A percentile compares a stretch with the other conserved stretches of the same genome.
Evolutionary conservation across 179 eudicot species (phyloP).

Genomic region (Nepenthes alata): DNA sequence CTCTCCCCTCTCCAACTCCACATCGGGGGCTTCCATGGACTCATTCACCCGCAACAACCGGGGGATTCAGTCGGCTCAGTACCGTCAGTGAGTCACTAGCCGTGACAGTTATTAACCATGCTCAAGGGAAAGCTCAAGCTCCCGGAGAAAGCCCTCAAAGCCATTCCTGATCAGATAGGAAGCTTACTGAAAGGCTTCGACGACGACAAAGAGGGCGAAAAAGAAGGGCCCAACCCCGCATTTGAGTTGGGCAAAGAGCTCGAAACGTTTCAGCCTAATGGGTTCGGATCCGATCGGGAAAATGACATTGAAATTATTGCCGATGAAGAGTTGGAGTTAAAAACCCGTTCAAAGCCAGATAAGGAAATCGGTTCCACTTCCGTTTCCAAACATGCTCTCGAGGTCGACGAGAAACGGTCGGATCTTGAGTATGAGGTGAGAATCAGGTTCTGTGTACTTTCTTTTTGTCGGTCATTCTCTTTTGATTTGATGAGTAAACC

Average conservation of each 20-base stretch:
- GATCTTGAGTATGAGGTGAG: constrained; percentile 61
- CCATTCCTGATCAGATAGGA: constrained; percentile 17
- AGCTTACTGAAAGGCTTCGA: constrained; percentile 17
- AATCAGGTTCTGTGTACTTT: not conserved
- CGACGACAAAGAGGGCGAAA: constrained; percentile 3
- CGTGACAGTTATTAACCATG: not conserved
- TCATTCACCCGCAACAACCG: not conserved
- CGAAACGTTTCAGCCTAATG: constrained; percentile 27
- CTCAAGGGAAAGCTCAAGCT: constrained; percentile 30
- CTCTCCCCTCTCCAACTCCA: not conserved
- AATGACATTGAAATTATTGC: constrained; percentile 8
- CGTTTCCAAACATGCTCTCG: constrained; percentile 14
- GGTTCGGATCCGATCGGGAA: constrained; percentile 14
- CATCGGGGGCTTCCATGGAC: not conserved
- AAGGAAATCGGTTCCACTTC: constrained; percentile 9
- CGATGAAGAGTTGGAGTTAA: constrained; percentile 11
- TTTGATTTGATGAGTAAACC: not conserved
- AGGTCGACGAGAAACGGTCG: constrained; percentile 41
- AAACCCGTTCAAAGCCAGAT: constrained; percentile 11
- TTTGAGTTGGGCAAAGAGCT: constrained; percentile 40
- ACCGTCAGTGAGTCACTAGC: too few relatives aligned
- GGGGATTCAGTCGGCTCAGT: not conserved
- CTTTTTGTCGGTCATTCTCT: not conserved
- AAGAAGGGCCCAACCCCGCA: constrained; percentile 8
- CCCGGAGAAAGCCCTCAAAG: constrained; percentile 18